A percentile compares a stretch with the other conserved stretches of the same genome.
phyloP scores from a whole-genome alignment of 768 basidiomycete genomes.

The Chlorophyllum brunneum region DNA sequence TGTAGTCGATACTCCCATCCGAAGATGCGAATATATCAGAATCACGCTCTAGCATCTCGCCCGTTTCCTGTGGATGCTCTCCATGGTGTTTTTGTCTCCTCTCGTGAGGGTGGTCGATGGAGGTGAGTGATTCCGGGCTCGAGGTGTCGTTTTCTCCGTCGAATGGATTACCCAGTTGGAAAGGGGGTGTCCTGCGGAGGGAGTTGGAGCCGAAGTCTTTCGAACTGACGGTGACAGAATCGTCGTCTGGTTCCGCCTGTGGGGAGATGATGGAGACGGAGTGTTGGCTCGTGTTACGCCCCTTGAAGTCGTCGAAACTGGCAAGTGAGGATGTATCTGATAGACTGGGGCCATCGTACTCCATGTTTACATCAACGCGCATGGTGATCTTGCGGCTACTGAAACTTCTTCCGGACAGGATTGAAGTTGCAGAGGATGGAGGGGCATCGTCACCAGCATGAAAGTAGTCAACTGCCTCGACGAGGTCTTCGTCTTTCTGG shows the following conservation, averaged over 20 bases:
- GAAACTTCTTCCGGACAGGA: constrained; percentile 67
- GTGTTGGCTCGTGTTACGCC: constrained; percentile 53
- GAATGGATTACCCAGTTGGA: not conserved
- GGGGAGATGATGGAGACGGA: constrained; percentile 47
- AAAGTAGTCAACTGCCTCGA: constrained; percentile 88
- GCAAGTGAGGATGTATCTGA: constrained; percentile 84
- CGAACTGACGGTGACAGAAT: constrained; percentile 74
- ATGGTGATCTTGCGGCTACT: constrained; percentile 71
- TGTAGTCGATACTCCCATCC: constrained; percentile 3
- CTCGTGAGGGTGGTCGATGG: not conserved
- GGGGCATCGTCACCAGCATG: constrained; percentile 75
- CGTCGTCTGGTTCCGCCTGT: constrained; percentile 56
- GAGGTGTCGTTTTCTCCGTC: constrained; percentile 2
- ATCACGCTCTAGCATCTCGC: not conserved
- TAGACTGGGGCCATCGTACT: constrained; percentile 88
- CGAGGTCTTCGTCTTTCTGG: constrained; percentile 65
- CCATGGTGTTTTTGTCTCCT: not conserved
- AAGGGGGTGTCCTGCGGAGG: constrained; percentile 12
- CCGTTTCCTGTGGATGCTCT: not conserved
- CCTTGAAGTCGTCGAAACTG: constrained; percentile 70
- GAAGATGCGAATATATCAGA: constrained; percentile 1
- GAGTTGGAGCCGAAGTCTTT: constrained; percentile 43
- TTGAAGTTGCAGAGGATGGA: constrained; percentile 68
- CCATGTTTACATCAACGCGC: constrained; percentile 71
- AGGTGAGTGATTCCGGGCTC: constrained; percentile 12